Evolutionary conservation across 2,329 filamentous ascomycete genomes (phyloP), one percentile per base, ranked within the genome.

Genomic region (Hysterium pulicare): DNA sequence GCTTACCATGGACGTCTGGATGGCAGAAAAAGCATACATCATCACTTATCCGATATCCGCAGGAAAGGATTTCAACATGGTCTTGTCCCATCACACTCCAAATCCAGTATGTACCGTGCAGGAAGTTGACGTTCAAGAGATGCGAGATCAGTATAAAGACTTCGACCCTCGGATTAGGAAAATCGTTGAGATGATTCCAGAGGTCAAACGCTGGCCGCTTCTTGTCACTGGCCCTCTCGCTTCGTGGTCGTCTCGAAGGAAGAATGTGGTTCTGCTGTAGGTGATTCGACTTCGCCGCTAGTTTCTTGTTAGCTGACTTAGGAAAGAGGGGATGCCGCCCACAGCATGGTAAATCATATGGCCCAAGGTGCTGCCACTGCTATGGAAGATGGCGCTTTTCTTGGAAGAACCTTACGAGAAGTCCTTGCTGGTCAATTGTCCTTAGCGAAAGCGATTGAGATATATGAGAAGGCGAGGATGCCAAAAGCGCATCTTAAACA

Each of bases 11-110:
- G 70, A 74, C 41, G 69, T 72, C 11, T 75, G 72, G 72, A 60
- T 74, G 58, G 55, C 66, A 16, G 45, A 56, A 4, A 58, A 61
- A 10, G 52, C 59, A 2, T 71, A 72, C 44, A 71, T 72, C 50
- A 73, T 76, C 38, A 68, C 69, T 3, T 74, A 74, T 45, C 70
- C 70, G 1, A 69, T 76, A 20, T 65, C 61, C n/a, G 66, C 62
- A 2, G 70, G 69, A 9, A 68, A 63, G 35, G 58, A 68, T 26
- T 72, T 72, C 54, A 74, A 74, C 47, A 65, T 75, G 58, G 72
- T 75, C 4, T 58, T 75, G 11, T 68, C 64, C 45, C 59, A 73
- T 61, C 57, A 71, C 50, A 48, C 66, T 40, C 51, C 66, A 44
- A 62, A 67, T 5, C 56, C 64, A 13, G 65, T 66, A 2, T 54